Evolutionary conservation across 192 early-diverging fungal genomes (phyloP).

Genomic region (Coemansia sp.): DNA sequence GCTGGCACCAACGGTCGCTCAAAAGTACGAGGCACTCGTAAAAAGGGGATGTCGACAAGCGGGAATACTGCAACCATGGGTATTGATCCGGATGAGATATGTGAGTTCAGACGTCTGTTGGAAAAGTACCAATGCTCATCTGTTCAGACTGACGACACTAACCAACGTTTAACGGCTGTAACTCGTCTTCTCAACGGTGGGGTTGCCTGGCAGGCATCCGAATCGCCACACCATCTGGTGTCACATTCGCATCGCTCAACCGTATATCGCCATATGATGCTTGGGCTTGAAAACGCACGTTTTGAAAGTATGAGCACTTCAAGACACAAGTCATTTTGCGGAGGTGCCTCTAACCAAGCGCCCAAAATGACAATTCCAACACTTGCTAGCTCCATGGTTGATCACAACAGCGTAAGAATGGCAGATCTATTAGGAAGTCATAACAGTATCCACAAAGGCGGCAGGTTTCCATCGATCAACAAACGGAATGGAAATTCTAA

Average conservation of each 20-base stretch:
- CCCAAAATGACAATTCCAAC: neutral
- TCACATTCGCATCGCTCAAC: constrained; percentile 27
- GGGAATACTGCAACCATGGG: constrained; percentile 8
- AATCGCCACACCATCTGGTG: constrained; percentile 24
- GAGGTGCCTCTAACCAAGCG: neutral
- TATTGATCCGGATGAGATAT: constrained; percentile 20
- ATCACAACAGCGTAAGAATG: neutral
- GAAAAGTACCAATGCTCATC: constrained; percentile 27
- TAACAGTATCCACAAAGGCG: neutral
- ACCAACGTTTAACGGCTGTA: constrained; percentile 9
- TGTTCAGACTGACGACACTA: neutral
- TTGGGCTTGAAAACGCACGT: constrained; percentile 38
- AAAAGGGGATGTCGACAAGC: neutral
- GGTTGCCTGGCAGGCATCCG: constrained; percentile 39
- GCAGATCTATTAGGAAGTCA: neutral
- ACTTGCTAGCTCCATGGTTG: neutral
- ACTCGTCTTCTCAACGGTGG: constrained; percentile 31
- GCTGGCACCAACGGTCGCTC: neutral
- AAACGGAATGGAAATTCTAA: neutral
- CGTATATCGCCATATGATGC: constrained; percentile 36
- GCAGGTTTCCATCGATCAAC: neutral
- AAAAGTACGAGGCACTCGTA: constrained; percentile 14
- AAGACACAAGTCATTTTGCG: neutral
- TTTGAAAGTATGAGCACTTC: constrained; percentile 7
- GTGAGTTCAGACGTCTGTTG: constrained; percentile 23